Percentiles rank a stretch among this genome's conserved stretches.
phyloP scores from a whole-genome alignment of 495 filamentous ascomycete genomes.

The Immersiella caudata region DNA sequence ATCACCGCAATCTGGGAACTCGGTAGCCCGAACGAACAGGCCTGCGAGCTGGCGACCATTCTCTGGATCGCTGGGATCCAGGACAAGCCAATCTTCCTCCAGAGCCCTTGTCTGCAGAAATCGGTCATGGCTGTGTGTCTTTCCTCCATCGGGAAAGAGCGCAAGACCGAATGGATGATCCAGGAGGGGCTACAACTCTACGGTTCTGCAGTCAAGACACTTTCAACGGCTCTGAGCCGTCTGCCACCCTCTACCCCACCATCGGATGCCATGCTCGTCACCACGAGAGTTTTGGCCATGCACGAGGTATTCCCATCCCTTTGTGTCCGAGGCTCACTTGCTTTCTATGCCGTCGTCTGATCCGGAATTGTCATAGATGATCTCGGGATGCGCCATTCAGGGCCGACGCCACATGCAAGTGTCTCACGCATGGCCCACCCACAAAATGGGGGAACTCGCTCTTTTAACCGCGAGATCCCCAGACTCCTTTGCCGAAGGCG shows the following conservation, averaged over 20 bases:
- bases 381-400: background rate
- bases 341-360: background rate
- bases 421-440: background rate
- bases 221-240: background rate
- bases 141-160: background rate
- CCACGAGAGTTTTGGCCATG: background rate
- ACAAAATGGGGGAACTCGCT: slow-evolving; percentile 6
- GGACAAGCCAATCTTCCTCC: slow-evolving; percentile 3
- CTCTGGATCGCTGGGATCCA: background rate
- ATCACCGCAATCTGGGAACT: background rate
- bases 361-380: background rate
- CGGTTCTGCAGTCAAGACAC: background rate
- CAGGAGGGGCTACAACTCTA: background rate
- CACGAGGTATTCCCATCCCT: background rate
- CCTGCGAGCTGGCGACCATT: background rate
- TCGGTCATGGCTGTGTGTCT: background rate
- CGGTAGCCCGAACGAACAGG: background rate
- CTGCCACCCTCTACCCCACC: background rate
- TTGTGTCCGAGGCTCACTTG: background rate
- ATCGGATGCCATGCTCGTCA: background rate
- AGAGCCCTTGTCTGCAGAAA: background rate
- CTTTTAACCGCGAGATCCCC: background rate
- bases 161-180: background rate
- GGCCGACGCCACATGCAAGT: background rate
- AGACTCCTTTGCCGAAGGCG: background rate